Base-by-base conservation (phyloP, 2,329 filamentous ascomycete genomes). In the Aspergillus viridinutans region DNA sequence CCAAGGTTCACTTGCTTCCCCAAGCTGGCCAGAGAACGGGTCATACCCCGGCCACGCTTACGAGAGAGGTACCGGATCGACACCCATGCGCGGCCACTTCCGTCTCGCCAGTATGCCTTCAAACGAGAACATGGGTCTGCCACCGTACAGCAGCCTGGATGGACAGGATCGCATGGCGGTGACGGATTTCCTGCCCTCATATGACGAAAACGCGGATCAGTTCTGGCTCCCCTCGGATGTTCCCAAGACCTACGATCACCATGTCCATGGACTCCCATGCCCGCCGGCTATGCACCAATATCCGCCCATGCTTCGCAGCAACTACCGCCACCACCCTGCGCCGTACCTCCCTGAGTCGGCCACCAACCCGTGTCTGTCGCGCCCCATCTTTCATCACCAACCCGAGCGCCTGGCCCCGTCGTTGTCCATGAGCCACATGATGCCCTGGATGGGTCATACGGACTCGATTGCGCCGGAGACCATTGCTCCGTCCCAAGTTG, bases 351-450 rank as follows among this genome's bases (percentile, higher is more conserved):
- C 73, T 1, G 73, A 74, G 38, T 73, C 73, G 3, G 66, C 66
- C 4, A 72, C 72, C 28, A 75, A 75, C 49, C 73, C 73, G 1
- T 75, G 73, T 42, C 54, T 75, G 40, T 74, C 73, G 40, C 67
- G 72, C 25, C 68, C 73, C 2, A 75, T 75, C 54, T 75, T 75
- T 53, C 70, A 67, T 52, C 72, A 74, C 51, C 72, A 74, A 35
- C 64, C 66, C 3, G 73, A 75, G 50, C 67, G 72, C 1, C 55
- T 75, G 6, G 56, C 70, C 0, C 68, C 66, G 25, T 73, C 72
- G 3, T 66, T 70, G 50, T 74, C 73, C 4, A 74, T 74, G 71
- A 61, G 63, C 35, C 73, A 73, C 56, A 73, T 74, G 66, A 54
- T 72, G 12, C 67, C 66, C 1, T 75, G 72, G 72, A 72, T 75